Conservation (phyloP, 768 basidiomycete genomes). For the Dentipellis fragilis region DNA sequence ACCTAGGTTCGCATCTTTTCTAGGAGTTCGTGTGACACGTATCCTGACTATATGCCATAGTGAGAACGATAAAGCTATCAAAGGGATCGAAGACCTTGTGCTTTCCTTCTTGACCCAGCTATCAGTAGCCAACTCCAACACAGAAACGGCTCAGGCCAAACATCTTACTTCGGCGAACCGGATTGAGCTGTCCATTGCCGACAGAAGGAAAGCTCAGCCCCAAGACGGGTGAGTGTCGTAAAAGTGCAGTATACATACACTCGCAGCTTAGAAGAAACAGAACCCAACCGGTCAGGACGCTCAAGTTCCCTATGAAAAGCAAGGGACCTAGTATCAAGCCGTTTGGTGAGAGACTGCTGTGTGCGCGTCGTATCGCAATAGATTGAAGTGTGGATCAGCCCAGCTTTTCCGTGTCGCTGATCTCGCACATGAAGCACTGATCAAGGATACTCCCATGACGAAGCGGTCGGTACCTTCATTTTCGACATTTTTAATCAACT, state of each 20-base stretch:
- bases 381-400: constrained; percentile 30
- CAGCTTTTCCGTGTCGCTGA: constrained; percentile 60
- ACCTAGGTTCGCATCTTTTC: too few relatives aligned
- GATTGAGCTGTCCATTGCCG: constrained; percentile 24
- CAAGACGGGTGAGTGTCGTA: constrained; percentile 20
- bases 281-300: constrained; percentile 15
- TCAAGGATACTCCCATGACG: constrained; percentile 34
- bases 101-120: constrained; percentile 16
- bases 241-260: background rate
- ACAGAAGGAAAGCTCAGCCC: constrained; percentile 23
- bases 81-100: background rate
- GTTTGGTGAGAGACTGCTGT: constrained; percentile 25
- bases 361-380: background rate
- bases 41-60: too few relatives aligned
- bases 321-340: constrained; percentile 27
- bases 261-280: background rate
- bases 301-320: constrained; percentile 28
- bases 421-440: constrained; percentile 57
- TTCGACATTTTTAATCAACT: background rate
- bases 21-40: too few relatives aligned
- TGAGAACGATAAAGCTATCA: too few relatives aligned
- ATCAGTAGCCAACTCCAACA: constrained; percentile 4
- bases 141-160: constrained; percentile 9
- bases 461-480: constrained; percentile 5
- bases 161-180: background rate